Percentiles rank a stretch among this genome's conserved stretches.
Conservation (phyloP, 2,329 filamentous ascomycete genomes). For the Rugonectria rugulosa region DNA sequence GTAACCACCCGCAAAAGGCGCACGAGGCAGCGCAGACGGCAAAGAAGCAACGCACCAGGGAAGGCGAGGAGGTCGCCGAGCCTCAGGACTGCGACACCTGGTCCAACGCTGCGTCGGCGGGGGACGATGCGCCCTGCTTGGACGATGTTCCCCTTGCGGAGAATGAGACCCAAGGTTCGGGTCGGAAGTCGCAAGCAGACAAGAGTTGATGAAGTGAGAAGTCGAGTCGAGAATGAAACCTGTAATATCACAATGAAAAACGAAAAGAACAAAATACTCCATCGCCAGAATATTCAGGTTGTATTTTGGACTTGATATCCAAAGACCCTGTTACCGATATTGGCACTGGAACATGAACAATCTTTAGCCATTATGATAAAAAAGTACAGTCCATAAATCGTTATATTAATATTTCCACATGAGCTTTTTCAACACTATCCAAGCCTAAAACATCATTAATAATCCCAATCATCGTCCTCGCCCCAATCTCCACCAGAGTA, state of each 20-base stretch:
- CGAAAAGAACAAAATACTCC: no score
- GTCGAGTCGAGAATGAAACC: neutral
- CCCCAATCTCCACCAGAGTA: constrained; percentile 39
- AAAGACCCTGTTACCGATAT: no score
- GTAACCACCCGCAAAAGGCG: neutral
- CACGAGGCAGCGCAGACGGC: neutral
- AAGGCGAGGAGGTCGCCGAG: neutral
- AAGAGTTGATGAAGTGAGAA: neutral
- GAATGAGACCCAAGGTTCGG: neutral
- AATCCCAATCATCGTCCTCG: constrained; percentile 38
- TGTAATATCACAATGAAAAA: no score
- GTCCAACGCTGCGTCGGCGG: constrained; percentile 17
- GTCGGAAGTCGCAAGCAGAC: neutral
- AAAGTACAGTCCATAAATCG: constrained; percentile 7
- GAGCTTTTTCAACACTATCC: neutral
- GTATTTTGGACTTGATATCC: no score
- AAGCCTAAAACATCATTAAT: constrained; percentile 20
- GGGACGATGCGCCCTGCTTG: constrained; percentile 8
- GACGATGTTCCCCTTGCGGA: constrained; percentile 5
- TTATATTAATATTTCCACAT: constrained; percentile 7
- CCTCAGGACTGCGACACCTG: constrained; percentile 14
- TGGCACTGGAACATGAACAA: neutral
- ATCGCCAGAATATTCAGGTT: no score
- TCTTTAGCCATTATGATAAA: constrained; percentile 7
- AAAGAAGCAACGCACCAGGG: constrained; percentile 11